These are phyloP conservation scores for Globisporangium spiculum DNA, from an alignment of 352 stramenopile genomes.

Conservation along the genomic window DNA sequence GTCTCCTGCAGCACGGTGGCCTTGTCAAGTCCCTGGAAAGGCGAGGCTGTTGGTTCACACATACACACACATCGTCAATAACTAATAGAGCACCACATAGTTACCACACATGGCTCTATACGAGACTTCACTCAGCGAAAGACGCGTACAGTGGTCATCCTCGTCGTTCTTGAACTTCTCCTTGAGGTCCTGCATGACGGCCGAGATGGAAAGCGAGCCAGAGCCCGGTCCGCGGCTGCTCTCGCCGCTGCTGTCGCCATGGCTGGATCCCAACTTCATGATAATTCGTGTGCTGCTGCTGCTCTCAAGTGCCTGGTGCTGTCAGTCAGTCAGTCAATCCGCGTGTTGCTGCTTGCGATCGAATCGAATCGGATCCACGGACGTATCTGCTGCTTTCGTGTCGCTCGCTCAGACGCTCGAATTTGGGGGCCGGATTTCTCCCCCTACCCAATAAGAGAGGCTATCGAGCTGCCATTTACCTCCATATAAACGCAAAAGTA, in stretches of 20 bases:
- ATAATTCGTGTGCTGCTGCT: background rate
- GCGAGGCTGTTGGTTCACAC: slow-evolving; percentile 57
- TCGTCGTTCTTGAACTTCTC: slow-evolving; percentile 99
- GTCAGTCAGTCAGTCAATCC: background rate
- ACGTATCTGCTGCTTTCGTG: slow-evolving; percentile 7
- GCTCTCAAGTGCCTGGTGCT: background rate
- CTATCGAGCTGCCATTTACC: background rate
- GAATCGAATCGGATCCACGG: slow-evolving; percentile 3
- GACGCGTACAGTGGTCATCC: slow-evolving; percentile 83
- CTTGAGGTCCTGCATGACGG: slow-evolving; percentile 94
- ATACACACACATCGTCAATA: slow-evolving; percentile 12
- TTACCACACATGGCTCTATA: background rate
- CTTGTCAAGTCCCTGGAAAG: slow-evolving; percentile 95
- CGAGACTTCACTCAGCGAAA: slow-evolving; percentile 5
- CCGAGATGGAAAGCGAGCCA: slow-evolving; percentile 59
- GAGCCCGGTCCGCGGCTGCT: slow-evolving; percentile 27
- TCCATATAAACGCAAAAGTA: background rate
- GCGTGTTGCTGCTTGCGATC: background rate
- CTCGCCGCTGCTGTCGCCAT: slow-evolving; percentile 44
- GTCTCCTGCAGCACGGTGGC: slow-evolving; percentile 96
- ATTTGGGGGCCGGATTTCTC: background rate
- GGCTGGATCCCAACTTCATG: slow-evolving; percentile 61
- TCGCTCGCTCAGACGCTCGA: slow-evolving; percentile 5
- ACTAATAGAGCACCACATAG: background rate
- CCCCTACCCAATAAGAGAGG: slow-evolving; percentile 4